A percentile compares a stretch with the other conserved stretches of the same genome.
These are phyloP conservation scores for Ophioceras dolichostomum DNA, from an alignment of 2,329 filamentous ascomycete genomes.

Conservation along the genomic window DNA sequence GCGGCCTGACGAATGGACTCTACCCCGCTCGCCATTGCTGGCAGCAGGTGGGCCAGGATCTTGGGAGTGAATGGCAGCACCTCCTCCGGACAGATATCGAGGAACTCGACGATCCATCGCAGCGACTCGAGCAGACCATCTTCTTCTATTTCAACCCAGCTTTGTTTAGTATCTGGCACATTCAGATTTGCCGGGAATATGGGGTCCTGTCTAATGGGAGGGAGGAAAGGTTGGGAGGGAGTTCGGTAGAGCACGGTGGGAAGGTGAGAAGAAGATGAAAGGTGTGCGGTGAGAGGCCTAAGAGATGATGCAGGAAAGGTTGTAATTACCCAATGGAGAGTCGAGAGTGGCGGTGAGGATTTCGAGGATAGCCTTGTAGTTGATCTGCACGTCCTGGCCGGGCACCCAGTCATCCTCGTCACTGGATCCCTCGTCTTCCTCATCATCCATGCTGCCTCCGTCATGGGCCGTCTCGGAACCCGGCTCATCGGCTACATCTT, in stretches of 20 bases:
- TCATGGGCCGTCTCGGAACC: conserved; percentile 23
- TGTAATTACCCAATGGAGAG: conserved; percentile 66
- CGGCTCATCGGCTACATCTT: conserved; percentile 49
- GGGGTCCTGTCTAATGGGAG: background rate
- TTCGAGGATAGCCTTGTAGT: conserved; percentile 82
- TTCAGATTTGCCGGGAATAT: no score
- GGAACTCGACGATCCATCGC: conserved; percentile 90
- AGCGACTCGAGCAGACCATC: conserved; percentile 85
- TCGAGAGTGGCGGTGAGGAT: conserved; percentile 86
- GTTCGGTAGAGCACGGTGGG: no score
- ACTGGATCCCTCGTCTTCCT: conserved; percentile 45
- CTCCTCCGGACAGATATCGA: conserved; percentile 95
- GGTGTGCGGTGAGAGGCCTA: no score
- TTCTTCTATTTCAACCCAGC: conserved; percentile 56
- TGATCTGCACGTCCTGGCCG: conserved; percentile 90
- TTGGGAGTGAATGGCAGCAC: conserved; percentile 91
- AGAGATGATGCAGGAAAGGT: no score
- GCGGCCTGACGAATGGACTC: conserved; percentile 84
- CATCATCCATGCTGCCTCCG: conserved; percentile 41
- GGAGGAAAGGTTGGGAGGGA: conserved; percentile 2
- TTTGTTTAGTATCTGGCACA: conserved; percentile 9
- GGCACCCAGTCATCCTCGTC: conserved; percentile 93
- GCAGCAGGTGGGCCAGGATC: conserved; percentile 81
- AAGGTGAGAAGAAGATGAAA: no score
- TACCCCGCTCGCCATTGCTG: conserved; percentile 84